A percentile compares a stretch with the other conserved stretches of the same genome.
phyloP scores from a whole-genome alignment of 2,329 filamentous ascomycete species.

The Fusarium xylarioides region DNA sequence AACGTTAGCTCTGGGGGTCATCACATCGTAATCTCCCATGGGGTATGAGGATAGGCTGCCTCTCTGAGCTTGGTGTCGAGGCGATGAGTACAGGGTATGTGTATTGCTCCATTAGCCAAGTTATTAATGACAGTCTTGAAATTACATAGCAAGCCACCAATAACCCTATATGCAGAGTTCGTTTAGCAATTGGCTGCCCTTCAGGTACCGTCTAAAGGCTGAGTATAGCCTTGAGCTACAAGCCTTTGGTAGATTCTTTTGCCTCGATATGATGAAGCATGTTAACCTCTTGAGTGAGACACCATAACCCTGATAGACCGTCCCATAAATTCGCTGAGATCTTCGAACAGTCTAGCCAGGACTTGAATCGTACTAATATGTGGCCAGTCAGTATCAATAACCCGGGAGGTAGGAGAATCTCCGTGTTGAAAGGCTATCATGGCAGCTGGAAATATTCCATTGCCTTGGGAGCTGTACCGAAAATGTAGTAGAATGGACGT shows the following conservation, averaged over 20 bases:
- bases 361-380: not conserved
- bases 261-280: not conserved
- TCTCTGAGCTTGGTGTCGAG: not conserved
- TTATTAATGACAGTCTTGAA: not conserved
- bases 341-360: not conserved
- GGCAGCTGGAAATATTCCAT: not conserved
- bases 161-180: not conserved
- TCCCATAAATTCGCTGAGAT: conserved; percentile 7
- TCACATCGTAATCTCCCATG: conserved; percentile 21
- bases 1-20: conserved; percentile 1
- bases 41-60: conserved; percentile 6
- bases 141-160: not conserved
- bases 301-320: not conserved
- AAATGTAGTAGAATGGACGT: not conserved
- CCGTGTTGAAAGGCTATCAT: not conserved
- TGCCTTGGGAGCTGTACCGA: not conserved
- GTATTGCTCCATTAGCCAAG: not conserved
- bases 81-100: conserved; percentile 13
- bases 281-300: not conserved
- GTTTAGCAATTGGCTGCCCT: not conserved
- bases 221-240: not conserved
- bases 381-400: not conserved
- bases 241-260: not conserved
- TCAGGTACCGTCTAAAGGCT: too few relatives aligned
- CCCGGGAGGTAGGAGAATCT: not conserved